Evolutionary conservation across 2,329 filamentous ascomycete genomes (phyloP).

Genomic region (Sarocladium brachiariae): DNA sequence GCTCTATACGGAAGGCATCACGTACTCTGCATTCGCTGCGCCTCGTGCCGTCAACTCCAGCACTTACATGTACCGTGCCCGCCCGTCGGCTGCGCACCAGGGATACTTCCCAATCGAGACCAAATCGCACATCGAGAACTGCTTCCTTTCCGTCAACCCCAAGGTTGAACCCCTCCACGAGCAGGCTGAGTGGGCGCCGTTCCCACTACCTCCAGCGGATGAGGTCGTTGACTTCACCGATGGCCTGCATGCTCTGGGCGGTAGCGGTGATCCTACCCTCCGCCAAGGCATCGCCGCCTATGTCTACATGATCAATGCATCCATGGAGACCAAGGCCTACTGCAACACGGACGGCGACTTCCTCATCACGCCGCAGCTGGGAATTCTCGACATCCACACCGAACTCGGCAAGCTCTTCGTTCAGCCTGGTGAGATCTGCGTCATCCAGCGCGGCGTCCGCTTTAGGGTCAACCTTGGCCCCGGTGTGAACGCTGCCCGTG

Average conservation of each 20-base stretch:
- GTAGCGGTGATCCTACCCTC: slow-evolving; percentile 63
- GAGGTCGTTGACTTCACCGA: slow-evolving; percentile 26
- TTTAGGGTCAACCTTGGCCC: slow-evolving; percentile 52
- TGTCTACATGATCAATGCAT: slow-evolving; percentile 61
- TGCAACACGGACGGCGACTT: slow-evolving; percentile 65
- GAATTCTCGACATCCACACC: slow-evolving; percentile 56
- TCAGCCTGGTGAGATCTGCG: slow-evolving; percentile 56
- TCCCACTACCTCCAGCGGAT: neutral
- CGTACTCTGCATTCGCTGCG: slow-evolving; percentile 31
- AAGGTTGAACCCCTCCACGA: neutral
- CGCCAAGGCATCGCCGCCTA: slow-evolving; percentile 63
- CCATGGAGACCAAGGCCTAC: slow-evolving; percentile 63
- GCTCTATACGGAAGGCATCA: slow-evolving; percentile 41
- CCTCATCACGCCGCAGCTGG: slow-evolving; percentile 59
- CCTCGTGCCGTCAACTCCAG: slow-evolving; percentile 23
- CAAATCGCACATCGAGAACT: neutral
- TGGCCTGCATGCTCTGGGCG: slow-evolving; percentile 54
- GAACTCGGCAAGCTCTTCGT: slow-evolving; percentile 56
- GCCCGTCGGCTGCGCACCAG: slow-evolving; percentile 25
- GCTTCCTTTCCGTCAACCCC: neutral
- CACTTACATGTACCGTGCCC: slow-evolving; percentile 28
- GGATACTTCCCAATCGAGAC: neutral
- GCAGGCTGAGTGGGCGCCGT: neutral
- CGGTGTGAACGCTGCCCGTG: slow-evolving; percentile 44
- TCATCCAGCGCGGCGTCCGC: slow-evolving; percentile 55